Evolutionary conservation across 345 rosid species (phyloP).

Genomic region (Cardamine occulta): DNA sequence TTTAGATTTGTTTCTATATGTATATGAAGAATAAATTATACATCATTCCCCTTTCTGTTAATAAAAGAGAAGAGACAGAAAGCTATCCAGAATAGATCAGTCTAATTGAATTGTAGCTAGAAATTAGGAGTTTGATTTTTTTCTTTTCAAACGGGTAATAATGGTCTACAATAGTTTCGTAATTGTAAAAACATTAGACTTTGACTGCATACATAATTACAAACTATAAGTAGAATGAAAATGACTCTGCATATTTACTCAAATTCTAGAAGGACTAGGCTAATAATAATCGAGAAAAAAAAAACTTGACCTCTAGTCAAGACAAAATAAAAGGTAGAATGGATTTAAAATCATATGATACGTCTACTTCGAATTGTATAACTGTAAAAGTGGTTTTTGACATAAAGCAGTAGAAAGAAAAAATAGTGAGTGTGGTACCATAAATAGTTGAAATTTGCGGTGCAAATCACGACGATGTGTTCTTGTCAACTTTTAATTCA

Average conservation of each 20-base stretch:
- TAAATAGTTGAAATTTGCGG: slow-evolving; percentile 31
- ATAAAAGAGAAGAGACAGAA: not conserved
- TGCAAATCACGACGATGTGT: slow-evolving; percentile 26
- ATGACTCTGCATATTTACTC: not conserved
- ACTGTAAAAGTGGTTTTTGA: slow-evolving; percentile 30
- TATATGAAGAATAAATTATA: not conserved
- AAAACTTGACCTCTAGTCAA: slow-evolving; percentile 1
- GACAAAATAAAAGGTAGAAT: slow-evolving; percentile 5
- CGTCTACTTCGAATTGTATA: slow-evolving; percentile 18
- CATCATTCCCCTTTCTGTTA: not conserved
- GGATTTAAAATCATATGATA: slow-evolving; percentile 31
- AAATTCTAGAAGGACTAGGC: slow-evolving; percentile 23
- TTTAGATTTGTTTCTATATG: slow-evolving; percentile 9
- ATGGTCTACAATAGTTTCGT: slow-evolving; percentile 29
- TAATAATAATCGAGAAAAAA: not conserved
- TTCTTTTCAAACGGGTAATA: slow-evolving; percentile 3
- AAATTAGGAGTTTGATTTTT: not conserved
- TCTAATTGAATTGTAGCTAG: not conserved
- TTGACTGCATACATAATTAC: slow-evolving; percentile 1
- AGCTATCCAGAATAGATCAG: not conserved
- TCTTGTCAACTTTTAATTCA: slow-evolving; percentile 26
- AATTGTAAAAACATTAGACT: slow-evolving; percentile 22
- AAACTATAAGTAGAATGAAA: slow-evolving; percentile 18
- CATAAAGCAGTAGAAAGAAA: slow-evolving; percentile 19
- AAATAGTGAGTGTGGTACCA: slow-evolving; percentile 20